These are phyloP conservation scores for Chaetoceros muelleri DNA, from an alignment of 108 stramenopile species.

Conservation along the genomic window DNA sequence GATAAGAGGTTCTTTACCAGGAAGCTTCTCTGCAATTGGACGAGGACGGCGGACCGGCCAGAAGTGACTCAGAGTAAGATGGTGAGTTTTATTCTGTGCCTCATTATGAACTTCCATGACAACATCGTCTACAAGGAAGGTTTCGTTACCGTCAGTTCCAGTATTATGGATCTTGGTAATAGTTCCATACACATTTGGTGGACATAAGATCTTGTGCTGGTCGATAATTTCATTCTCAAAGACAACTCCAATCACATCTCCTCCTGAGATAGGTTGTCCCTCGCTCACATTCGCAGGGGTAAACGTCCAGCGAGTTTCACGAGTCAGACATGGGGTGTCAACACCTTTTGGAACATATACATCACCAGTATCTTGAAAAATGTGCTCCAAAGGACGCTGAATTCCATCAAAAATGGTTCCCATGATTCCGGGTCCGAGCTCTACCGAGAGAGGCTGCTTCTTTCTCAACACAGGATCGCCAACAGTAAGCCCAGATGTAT, in stretches of 20 bases:
- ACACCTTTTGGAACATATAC: constrained; percentile 98
- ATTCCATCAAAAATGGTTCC: constrained; percentile 99
- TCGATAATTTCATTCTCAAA: constrained; percentile 98
- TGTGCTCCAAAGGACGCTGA: constrained; percentile 96
- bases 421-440: constrained; percentile 99
- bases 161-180: constrained; percentile 92
- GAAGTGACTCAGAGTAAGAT: constrained; percentile 90
- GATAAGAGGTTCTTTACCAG: constrained; percentile 94
- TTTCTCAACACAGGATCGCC: constrained; percentile 95
- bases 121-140: constrained; percentile 88
- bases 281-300: constrained; percentile 85
- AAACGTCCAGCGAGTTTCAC: constrained; percentile 88
- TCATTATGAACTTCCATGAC: constrained; percentile 98
- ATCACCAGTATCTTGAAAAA: constrained; percentile 76
- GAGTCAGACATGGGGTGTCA: constrained; percentile 88
- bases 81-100: constrained; percentile 71
- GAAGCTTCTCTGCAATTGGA: constrained; percentile 96
- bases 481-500: constrained; percentile 95
- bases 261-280: constrained; percentile 88
- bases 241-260: constrained; percentile 92
- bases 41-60: constrained; percentile 99
- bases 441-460: constrained; percentile 94
- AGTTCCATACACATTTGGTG: constrained; percentile 95
- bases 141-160: constrained; percentile 90
- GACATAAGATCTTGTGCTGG: constrained; percentile 95